Percentiles rank a stretch among this genome's conserved stretches.
Evolutionary conservation across 2,329 filamentous ascomycete genomes (phyloP).

Genomic region (Neofusicoccum umdonicola): DNA sequence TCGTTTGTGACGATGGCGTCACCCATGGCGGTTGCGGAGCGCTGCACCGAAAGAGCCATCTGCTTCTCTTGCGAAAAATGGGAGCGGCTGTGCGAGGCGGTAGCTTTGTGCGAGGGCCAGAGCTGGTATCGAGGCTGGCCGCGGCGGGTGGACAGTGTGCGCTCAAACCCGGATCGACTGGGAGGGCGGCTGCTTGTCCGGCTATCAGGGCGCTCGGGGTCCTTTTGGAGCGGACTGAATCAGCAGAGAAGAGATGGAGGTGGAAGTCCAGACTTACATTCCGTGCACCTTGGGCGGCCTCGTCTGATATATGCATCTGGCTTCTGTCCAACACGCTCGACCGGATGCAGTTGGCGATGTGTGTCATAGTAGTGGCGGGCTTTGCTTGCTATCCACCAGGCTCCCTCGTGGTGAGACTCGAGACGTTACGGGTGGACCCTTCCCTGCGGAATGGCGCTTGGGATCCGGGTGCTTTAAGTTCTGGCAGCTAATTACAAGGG

Average conservation of each 20-base stretch:
- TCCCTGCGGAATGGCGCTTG: conserved; percentile 12
- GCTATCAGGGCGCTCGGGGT: conserved; percentile 6
- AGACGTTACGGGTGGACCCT: conserved; percentile 16
- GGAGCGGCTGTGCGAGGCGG: neutral
- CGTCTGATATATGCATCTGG: conserved; percentile 35
- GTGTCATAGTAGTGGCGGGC: conserved; percentile 36
- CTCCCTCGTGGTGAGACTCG: conserved; percentile 16
- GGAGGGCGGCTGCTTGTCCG: neutral
- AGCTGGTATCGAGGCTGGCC: conserved; percentile 33
- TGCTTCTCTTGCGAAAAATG: conserved; percentile 28
- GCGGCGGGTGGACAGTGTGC: conserved; percentile 1
- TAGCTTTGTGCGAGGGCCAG: conserved; percentile 28
- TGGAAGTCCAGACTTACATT: conserved; percentile 7
- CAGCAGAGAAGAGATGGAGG: conserved; percentile 24
- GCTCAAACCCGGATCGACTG: neutral
- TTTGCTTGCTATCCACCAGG: conserved; percentile 3
- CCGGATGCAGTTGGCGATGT: conserved; percentile 45
- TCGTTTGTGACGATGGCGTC: conserved; percentile 37
- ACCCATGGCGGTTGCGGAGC: conserved; percentile 40
- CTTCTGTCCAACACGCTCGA: conserved; percentile 28
- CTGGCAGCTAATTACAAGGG: conserved; percentile 16
- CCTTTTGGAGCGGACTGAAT: neutral
- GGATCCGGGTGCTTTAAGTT: conserved; percentile 16
- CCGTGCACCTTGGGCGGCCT: neutral
- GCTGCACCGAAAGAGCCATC: conserved; percentile 36